Evolutionary conservation across 2,329 filamentous ascomycete genomes (phyloP).

Genomic region (Aspergillus nomiae): DNA sequence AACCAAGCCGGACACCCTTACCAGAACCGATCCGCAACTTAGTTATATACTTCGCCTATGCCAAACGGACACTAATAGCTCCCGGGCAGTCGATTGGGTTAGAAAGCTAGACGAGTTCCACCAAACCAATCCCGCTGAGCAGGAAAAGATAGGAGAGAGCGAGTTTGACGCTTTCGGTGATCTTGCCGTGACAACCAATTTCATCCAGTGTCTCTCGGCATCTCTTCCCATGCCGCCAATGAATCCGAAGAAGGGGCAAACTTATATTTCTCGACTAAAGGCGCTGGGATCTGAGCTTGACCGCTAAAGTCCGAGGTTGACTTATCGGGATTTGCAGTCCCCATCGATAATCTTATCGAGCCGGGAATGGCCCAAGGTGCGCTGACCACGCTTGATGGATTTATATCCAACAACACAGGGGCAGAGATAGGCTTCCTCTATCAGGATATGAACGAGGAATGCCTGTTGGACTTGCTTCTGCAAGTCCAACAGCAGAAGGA

Average conservation of each 20-base stretch:
- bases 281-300: background rate
- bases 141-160: background rate
- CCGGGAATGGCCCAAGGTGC: slow-evolving; percentile 37
- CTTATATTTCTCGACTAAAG: background rate
- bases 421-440: slow-evolving; percentile 48
- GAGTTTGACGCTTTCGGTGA: background rate
- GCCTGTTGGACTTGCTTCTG: slow-evolving; percentile 35
- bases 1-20: slow-evolving; percentile 44
- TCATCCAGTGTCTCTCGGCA: background rate
- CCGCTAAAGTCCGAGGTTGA: background rate
- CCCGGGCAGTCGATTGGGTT: slow-evolving; percentile 44
- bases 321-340: background rate
- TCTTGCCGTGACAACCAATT: background rate
- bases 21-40: slow-evolving; percentile 42
- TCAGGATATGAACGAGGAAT: slow-evolving; percentile 46
- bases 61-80: slow-evolving; percentile 37
- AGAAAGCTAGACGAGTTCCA: slow-evolving; percentile 34
- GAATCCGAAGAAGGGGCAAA: background rate
- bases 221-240: background rate
- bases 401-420: slow-evolving; percentile 42
- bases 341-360: background rate
- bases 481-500: slow-evolving; percentile 18
- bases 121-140: background rate
- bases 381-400: slow-evolving; percentile 40
- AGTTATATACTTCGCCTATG: slow-evolving; percentile 51